phyloP scores from a whole-genome alignment of 768 basidiomycete genomes.

The Lentinula aciculospora region DNA sequence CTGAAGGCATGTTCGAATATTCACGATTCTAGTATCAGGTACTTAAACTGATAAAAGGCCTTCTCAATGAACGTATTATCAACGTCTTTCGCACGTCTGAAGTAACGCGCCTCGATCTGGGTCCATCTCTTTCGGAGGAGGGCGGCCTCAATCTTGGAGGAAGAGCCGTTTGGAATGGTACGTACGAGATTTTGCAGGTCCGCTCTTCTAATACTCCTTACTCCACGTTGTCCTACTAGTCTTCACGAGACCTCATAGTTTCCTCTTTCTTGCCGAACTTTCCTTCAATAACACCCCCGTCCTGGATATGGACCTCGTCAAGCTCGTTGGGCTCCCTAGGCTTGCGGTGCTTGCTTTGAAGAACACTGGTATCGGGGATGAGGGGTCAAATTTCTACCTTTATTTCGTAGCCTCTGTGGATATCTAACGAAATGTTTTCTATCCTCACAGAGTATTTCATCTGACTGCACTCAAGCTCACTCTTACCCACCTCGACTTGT shows the following conservation, averaged over 20 bases:
- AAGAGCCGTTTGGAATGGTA: slow-evolving; percentile 38
- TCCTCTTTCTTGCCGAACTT: slow-evolving; percentile 43
- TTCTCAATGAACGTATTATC: slow-evolving; percentile 40
- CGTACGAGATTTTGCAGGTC: slow-evolving; percentile 3
- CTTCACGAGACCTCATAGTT: slow-evolving; percentile 46
- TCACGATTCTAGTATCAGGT: slow-evolving; percentile 10
- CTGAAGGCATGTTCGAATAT: slow-evolving; percentile 22
- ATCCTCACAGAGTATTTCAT: slow-evolving; percentile 43
- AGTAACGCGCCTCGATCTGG: slow-evolving; percentile 37
- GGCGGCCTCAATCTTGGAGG: slow-evolving; percentile 46
- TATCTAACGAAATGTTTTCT: neutral
- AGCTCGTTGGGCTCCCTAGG: slow-evolving; percentile 49
- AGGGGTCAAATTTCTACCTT: slow-evolving; percentile 38
- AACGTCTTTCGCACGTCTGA: slow-evolving; percentile 40
- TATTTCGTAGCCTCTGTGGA: neutral
- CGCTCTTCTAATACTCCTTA: neutral
- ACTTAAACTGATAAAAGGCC: slow-evolving; percentile 27
- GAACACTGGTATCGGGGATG: slow-evolving; percentile 53
- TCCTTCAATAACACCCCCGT: slow-evolving; percentile 41
- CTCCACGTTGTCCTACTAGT: slow-evolving; percentile 30
- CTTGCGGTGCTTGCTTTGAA: slow-evolving; percentile 41
- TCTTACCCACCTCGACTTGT: slow-evolving; percentile 45
- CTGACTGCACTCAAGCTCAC: slow-evolving; percentile 51
- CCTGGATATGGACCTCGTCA: slow-evolving; percentile 40
- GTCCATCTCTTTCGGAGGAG: slow-evolving; percentile 38